Evolutionary conservation across 2,329 filamentous ascomycete species (phyloP).

Genomic region (Aspergillus intermedius): DNA sequence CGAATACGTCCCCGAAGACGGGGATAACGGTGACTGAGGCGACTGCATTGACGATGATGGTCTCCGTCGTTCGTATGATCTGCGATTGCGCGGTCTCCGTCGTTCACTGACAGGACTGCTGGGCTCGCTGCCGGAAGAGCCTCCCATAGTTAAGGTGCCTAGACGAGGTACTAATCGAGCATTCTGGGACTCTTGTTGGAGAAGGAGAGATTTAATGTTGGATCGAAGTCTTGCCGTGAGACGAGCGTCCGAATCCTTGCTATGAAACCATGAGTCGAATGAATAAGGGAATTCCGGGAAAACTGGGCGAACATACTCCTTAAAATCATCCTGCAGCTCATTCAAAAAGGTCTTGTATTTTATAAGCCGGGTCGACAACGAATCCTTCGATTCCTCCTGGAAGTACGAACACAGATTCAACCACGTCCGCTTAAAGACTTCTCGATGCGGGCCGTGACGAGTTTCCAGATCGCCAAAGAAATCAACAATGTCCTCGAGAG

Average conservation of each 20-base stretch:
- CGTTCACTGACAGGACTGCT: constrained; percentile 22
- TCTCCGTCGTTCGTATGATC: constrained; percentile 31
- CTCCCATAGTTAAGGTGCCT: constrained; percentile 19
- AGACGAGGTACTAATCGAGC: constrained; percentile 21
- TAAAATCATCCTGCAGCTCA: constrained; percentile 38
- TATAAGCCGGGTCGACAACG: constrained; percentile 43
- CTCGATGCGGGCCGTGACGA: constrained; percentile 16
- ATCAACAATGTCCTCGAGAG: constrained; percentile 45
- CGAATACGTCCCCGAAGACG: constrained; percentile 23
- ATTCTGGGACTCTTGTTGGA: constrained; percentile 27
- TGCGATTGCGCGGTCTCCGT: constrained; percentile 20
- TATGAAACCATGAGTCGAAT: constrained; percentile 12
- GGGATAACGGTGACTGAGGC: constrained; percentile 23
- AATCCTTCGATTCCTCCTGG: constrained; percentile 40
- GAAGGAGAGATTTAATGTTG: constrained; percentile 20
- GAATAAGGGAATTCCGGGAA: neutral
- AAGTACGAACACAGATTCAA: constrained; percentile 43
- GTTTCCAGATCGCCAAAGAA: constrained; percentile 39
- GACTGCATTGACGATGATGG: constrained; percentile 20
- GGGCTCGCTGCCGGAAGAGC: constrained; percentile 17
- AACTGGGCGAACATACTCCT: constrained; percentile 35
- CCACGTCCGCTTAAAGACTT: constrained; percentile 47
- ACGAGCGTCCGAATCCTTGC: constrained; percentile 19
- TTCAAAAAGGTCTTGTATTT: constrained; percentile 47
- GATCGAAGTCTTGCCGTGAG: constrained; percentile 21